Percentiles rank a stretch among this genome's conserved stretches.
Evolutionary conservation across 2,329 filamentous ascomycete genomes (phyloP).

Genomic region (Dactylellina sp.): DNA sequence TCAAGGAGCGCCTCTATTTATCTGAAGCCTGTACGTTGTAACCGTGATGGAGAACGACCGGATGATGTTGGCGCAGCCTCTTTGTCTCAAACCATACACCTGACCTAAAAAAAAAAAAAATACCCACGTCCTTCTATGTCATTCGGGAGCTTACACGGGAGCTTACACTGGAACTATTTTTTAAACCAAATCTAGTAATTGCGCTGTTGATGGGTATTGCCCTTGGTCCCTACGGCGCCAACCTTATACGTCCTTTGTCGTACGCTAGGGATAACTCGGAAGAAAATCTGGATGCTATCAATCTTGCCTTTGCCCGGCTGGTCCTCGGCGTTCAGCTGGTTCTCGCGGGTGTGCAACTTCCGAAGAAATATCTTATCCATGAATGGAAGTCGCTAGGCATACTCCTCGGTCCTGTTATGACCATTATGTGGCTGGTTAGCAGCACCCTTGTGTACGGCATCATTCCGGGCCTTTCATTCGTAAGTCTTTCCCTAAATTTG

Average conservation of each 20-base stretch:
- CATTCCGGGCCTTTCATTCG: slow-evolving; percentile 76
- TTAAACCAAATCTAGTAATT: slow-evolving; percentile 32
- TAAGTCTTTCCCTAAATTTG: slow-evolving; percentile 25
- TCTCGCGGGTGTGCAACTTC: slow-evolving; percentile 86
- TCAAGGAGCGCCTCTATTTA: slow-evolving; percentile 90
- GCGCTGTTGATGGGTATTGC: slow-evolving; percentile 79
- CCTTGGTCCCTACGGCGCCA: slow-evolving; percentile 81
- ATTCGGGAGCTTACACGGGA: neutral
- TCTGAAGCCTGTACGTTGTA: slow-evolving; percentile 79
- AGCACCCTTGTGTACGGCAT: slow-evolving; percentile 81
- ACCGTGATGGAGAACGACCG: slow-evolving; percentile 60
- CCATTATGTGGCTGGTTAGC: slow-evolving; percentile 85
- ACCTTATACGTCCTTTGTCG: slow-evolving; percentile 79
- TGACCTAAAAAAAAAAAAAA: neutral
- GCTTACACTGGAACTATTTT: neutral
- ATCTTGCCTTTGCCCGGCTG: slow-evolving; percentile 84
- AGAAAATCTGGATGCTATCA: slow-evolving; percentile 76
- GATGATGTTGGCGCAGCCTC: neutral
- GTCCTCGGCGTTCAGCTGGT: slow-evolving; percentile 92
- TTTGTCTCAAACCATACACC: neutral
- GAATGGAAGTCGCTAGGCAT: slow-evolving; percentile 82
- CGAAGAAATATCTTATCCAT: slow-evolving; percentile 79
- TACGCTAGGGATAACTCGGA: slow-evolving; percentile 72
- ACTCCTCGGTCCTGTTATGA: slow-evolving; percentile 86
- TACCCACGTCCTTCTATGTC: neutral